Percentiles rank a stretch among this genome's conserved stretches.
Conservation (phyloP, 306 rosid species). For the Castanea crenata region DNA sequence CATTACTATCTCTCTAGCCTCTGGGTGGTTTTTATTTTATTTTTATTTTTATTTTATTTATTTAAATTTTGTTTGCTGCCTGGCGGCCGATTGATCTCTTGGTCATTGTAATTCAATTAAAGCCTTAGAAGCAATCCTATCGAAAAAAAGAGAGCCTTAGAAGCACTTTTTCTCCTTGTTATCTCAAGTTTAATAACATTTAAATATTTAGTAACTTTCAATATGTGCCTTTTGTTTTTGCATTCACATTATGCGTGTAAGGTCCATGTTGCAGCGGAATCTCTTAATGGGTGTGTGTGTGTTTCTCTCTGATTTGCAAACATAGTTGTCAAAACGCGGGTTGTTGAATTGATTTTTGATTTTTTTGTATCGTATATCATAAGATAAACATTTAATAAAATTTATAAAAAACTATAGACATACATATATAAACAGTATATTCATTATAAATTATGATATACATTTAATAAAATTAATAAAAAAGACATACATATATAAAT, state of each 20-base stretch:
- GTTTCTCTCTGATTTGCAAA: background rate
- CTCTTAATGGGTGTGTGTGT: background rate
- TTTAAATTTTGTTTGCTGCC: slow-evolving; percentile 11
- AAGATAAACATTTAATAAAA: too few relatives aligned
- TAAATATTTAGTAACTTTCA: background rate
- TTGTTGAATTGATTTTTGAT: too few relatives aligned
- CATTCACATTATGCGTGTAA: background rate
- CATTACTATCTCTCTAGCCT: slow-evolving; percentile 19
- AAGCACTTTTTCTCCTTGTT: slow-evolving; percentile 11
- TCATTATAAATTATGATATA: too few relatives aligned
- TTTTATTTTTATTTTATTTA: too few relatives aligned
- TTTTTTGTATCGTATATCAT: too few relatives aligned
- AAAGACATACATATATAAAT: too few relatives aligned
- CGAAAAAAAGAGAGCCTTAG: too few relatives aligned
- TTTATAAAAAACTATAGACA: too few relatives aligned
- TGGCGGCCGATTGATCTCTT: slow-evolving; percentile 6
- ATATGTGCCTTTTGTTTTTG: background rate
- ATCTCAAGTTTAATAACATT: background rate
- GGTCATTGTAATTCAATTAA: slow-evolving; percentile 10
- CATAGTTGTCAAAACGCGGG: too few relatives aligned
- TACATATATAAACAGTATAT: too few relatives aligned
- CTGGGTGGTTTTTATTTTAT: slow-evolving; percentile 17
- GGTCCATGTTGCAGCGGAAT: background rate
- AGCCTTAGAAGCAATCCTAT: background rate
- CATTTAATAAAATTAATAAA: too few relatives aligned